Evolutionary conservation across 208 protist genomes (phyloP).

Genomic region (Leptomonas pyrrhocoris): DNA sequence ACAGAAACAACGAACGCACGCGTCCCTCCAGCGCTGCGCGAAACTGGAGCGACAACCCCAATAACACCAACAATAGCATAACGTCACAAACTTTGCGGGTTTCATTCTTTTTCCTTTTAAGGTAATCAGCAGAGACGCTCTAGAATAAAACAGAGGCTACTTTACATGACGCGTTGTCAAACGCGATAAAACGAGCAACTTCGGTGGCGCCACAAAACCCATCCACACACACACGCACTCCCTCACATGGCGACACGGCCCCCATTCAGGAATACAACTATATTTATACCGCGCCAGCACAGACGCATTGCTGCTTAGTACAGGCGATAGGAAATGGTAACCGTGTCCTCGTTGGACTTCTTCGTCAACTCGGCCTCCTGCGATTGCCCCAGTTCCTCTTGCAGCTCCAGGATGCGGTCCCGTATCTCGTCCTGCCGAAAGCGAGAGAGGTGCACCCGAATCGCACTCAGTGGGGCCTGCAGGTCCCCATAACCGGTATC

Average conservation of each 20-base stretch:
- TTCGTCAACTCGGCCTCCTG: slow-evolving; percentile 1
- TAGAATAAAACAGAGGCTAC: no score
- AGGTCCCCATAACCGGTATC: slow-evolving; percentile 81
- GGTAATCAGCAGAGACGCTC: no score
- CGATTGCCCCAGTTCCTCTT: slow-evolving; percentile 44
- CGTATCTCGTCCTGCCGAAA: slow-evolving; percentile 65
- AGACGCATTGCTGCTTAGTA: slow-evolving; percentile 37
- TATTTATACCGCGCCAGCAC: no score
- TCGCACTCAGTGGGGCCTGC: slow-evolving; percentile 69
- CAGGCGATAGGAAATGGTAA: slow-evolving; percentile 76
- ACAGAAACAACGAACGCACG: no score
- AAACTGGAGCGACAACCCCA: no score
- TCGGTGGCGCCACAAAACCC: neutral
- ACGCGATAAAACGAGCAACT: neutral
- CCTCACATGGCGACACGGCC: no score
- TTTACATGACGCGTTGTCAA: neutral
- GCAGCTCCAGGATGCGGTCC: slow-evolving; percentile 44
- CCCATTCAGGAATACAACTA: no score
- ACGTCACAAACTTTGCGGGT: no score
- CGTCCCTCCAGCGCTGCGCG: no score
- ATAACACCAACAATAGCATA: no score
- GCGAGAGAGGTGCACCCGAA: slow-evolving; percentile 80
- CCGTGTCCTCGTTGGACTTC: slow-evolving; percentile 13
- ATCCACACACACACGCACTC: no score
- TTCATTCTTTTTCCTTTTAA: no score